These are phyloP conservation scores for Cercospora sp. DNA, from an alignment of 2,329 filamentous ascomycete species.

Conservation along the genomic window DNA sequence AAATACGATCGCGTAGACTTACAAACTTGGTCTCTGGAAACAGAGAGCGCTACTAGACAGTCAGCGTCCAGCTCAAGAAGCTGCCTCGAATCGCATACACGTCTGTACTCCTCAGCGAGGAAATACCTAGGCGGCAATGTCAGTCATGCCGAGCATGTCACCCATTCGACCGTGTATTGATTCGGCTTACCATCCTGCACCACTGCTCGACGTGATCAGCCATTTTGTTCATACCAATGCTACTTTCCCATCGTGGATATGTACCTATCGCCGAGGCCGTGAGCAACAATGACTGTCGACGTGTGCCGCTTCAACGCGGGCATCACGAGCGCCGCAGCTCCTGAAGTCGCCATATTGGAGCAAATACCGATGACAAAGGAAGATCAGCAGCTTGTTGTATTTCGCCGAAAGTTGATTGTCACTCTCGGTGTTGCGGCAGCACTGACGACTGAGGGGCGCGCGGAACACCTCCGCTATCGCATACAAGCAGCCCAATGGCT, in stretches of 20 bases:
- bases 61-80: not conserved
- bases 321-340: slow-evolving; percentile 62
- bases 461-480: not conserved
- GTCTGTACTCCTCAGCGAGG: slow-evolving; percentile 83
- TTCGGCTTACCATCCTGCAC: slow-evolving; percentile 66
- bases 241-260: not conserved
- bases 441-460: not conserved
- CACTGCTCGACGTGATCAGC: slow-evolving; percentile 41
- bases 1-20: not conserved
- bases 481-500: not conserved
- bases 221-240: slow-evolving; percentile 2
- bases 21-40: slow-evolving; percentile 79
- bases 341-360: slow-evolving; percentile 40
- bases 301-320: slow-evolving; percentile 82
- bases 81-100: slow-evolving; percentile 52
- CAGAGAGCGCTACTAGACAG: slow-evolving; percentile 43
- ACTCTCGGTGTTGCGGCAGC: not conserved
- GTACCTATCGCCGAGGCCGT: slow-evolving; percentile 80
- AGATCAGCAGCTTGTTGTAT: not conserved
- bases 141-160: not conserved
- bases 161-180: not conserved
- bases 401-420: not conserved
- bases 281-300: slow-evolving; percentile 89
- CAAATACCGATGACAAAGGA: not conserved
- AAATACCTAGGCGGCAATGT: slow-evolving; percentile 55